Conservation (phyloP, 2,329 filamentous ascomycete genomes). For the Aspergillus melleus region DNA sequence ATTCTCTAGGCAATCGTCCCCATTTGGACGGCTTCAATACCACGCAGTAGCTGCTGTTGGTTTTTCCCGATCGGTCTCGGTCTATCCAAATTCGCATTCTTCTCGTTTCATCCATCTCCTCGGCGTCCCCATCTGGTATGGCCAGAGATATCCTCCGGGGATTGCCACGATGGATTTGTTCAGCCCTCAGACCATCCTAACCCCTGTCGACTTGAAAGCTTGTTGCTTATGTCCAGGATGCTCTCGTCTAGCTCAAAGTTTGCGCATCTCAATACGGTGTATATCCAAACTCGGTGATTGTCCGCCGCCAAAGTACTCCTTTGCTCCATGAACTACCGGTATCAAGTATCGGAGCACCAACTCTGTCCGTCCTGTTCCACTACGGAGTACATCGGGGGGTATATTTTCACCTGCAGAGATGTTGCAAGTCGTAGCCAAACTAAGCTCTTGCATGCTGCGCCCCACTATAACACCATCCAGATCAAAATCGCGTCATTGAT, state of each 20-base stretch:
- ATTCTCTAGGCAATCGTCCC: too few species aligned
- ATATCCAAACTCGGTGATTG: neutral
- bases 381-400: too few species aligned
- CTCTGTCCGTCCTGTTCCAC: too few species aligned
- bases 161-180: neutral
- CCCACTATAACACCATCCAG: conserved; percentile 29
- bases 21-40: neutral
- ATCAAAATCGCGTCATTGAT: conserved; percentile 38
- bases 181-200: neutral
- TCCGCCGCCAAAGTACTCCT: too few species aligned
- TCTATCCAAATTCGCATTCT: too few species aligned
- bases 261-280: neutral
- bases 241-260: neutral
- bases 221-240: neutral
- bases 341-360: too few species aligned
- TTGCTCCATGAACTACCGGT: too few species aligned
- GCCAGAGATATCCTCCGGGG: too few species aligned
- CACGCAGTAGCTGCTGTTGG: too few species aligned
- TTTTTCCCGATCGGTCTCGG: too few species aligned
- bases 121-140: neutral
- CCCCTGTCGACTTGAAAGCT: neutral
- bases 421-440: neutral
- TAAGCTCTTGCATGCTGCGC: conserved; percentile 4
- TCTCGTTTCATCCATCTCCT: too few species aligned
- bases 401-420: too few species aligned